These are phyloP conservation scores for Fusarium sp. DNA, from an alignment of 2,329 filamentous ascomycete genomes.

Conservation along the genomic window DNA sequence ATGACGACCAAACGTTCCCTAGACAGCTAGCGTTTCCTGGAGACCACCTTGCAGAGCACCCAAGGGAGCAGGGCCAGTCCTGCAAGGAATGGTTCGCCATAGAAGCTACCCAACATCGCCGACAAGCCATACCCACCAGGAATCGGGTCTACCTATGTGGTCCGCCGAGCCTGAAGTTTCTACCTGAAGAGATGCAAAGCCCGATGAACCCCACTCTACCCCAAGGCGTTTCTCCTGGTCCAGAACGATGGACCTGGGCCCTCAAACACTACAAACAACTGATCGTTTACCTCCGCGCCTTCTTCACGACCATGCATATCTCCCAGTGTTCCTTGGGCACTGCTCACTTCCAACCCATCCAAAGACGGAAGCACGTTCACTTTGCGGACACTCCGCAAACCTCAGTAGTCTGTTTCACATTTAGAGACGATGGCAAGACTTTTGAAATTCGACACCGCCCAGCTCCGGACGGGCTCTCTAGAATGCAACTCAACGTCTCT, in stretches of 20 bases:
- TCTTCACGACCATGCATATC: slow-evolving; percentile 64
- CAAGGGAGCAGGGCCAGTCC: slow-evolving; percentile 59
- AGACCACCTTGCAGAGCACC: slow-evolving; percentile 65
- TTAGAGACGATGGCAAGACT: slow-evolving; percentile 41
- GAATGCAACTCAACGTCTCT: slow-evolving; percentile 64
- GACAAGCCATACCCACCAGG: slow-evolving; percentile 52
- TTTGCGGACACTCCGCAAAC: not conserved
- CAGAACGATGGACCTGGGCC: slow-evolving; percentile 5
- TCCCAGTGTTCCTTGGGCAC: slow-evolving; percentile 41
- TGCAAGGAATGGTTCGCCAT: slow-evolving; percentile 58
- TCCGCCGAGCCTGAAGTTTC: slow-evolving; percentile 51
- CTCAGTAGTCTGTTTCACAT: slow-evolving; percentile 56
- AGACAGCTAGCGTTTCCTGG: slow-evolving; percentile 66
- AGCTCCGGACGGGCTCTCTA: slow-evolving; percentile 56
- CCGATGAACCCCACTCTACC: slow-evolving; percentile 51
- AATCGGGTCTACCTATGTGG: not conserved
- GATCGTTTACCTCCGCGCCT: slow-evolving; percentile 50
- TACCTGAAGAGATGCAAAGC: slow-evolving; percentile 47
- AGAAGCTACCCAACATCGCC: slow-evolving; percentile 47
- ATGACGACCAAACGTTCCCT: slow-evolving; percentile 56
- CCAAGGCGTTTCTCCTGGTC: not conserved
- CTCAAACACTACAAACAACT: slow-evolving; percentile 40
- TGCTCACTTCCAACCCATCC: not conserved
- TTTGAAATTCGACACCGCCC: slow-evolving; percentile 61
- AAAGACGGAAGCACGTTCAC: not conserved